Base-by-base conservation (phyloP, 495 filamentous ascomycete genomes). In the Xylaria cubensis region DNA sequence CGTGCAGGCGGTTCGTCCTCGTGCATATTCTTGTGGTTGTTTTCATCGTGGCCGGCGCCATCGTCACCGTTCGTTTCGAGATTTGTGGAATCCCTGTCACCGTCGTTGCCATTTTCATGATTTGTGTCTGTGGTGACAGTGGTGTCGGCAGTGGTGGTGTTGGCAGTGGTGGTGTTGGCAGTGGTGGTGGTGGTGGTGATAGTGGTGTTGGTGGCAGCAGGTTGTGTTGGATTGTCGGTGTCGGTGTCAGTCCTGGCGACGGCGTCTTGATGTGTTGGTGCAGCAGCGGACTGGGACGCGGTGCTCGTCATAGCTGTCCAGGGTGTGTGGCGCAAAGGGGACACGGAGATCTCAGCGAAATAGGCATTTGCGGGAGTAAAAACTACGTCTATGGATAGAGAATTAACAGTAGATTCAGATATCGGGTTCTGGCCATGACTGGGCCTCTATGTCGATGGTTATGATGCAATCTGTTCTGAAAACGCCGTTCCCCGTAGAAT, bases 341-440 rank as follows among this genome's bases (percentile, higher is more conserved):
- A 76, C 80, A 79, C 91, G 90, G 86, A 84, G 85, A 89, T 88
- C 88, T 88, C 87, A 84, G 87, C 85, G 87, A 89, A 87, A 86
- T 81, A 84, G 79, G 84, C 86, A 88, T 92, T 80, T 86, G 88
- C 82, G 77, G 77, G 67, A 77, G 76, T 82, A 80, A 91, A 89
- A 88, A 82, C 79, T 84, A 85, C 84, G 89, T 94, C 92, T 89
- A 86, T 80, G 77, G 84, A 89, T 84, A 80, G 74, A 75, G 79
- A 75, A 81, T 82, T 82, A 82, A 80, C 72, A 34, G 55, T 13
- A 68, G 75, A 88, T 78, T 83, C 77, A 81, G 74, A 78, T 88
- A 80, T 74, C 80, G 80, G 87, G 87, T 76, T 93, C 88, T 93
- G 85, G 84, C 82, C 88, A 88, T 88, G 86, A 86, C 84, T 82